Conservation (phyloP, 2,329 filamentous ascomycete species). For the Sordariomycetes sp. region DNA sequence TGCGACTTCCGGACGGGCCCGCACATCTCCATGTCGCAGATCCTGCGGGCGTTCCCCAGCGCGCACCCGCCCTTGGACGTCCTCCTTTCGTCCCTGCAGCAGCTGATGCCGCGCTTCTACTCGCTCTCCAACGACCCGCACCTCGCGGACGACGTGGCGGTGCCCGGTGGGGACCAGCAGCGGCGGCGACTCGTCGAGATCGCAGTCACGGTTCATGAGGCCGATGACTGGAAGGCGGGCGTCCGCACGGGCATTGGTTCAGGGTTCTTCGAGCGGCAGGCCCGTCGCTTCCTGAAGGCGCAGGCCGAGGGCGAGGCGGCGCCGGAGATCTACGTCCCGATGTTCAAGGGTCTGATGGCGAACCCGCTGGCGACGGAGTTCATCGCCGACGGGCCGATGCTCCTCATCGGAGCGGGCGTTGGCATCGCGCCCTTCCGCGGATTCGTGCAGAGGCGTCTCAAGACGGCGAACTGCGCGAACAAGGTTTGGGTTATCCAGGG, state of each 20-base stretch:
- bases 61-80: conserved; percentile 77
- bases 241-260: conserved; percentile 77
- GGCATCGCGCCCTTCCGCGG: conserved; percentile 96
- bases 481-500: conserved; percentile 97
- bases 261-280: conserved; percentile 85
- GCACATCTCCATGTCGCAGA: conserved; percentile 73
- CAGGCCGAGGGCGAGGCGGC: conserved; percentile 47
- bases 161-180: conserved; percentile 42
- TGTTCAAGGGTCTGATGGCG: conserved; percentile 98
- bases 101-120: conserved; percentile 96
- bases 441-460: conserved; percentile 87
- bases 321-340: conserved; percentile 62
- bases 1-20: conserved; percentile 89
- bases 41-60: conserved; percentile 86
- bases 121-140: conserved; percentile 94
- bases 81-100: conserved; percentile 69
- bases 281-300: conserved; percentile 58
- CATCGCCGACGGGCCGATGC: conserved; percentile 89
- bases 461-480: conserved; percentile 92
- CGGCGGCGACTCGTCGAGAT: conserved; percentile 81
- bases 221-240: conserved; percentile 64
- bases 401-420: conserved; percentile 91
- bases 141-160: conserved; percentile 51
- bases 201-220: conserved; percentile 91
- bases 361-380: conserved; percentile 92